These are phyloP conservation scores for Aureobasidium subglaciale DNA, from an alignment of 2,329 filamentous ascomycete genomes.

Conservation along the genomic window DNA sequence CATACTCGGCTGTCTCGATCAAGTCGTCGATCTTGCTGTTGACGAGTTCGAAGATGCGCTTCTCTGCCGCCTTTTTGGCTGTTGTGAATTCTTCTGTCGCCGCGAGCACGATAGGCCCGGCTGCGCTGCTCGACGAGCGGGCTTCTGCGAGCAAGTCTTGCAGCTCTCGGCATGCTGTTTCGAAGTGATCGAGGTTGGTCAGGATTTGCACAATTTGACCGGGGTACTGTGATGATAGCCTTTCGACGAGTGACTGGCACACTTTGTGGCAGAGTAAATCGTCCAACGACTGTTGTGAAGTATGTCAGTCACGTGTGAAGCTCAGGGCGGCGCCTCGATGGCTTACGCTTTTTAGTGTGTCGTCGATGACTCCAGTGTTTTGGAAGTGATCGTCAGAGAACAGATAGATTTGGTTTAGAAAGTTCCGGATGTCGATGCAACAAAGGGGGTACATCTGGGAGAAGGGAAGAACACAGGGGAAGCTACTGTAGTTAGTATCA, in stretches of 20 bases:
- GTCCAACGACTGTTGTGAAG: constrained; percentile 65
- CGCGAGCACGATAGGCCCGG: constrained; percentile 68
- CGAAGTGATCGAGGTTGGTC: constrained; percentile 96
- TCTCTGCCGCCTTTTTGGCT: constrained; percentile 93
- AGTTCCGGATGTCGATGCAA: constrained; percentile 96
- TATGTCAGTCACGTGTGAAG: neutral
- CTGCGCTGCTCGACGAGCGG: constrained; percentile 71
- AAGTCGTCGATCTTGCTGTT: constrained; percentile 98
- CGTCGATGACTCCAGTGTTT: constrained; percentile 81
- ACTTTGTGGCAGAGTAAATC: constrained; percentile 90
- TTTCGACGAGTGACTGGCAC: constrained; percentile 80
- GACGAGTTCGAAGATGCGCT: constrained; percentile 95
- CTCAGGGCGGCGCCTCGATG: neutral
- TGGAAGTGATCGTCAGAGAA: constrained; percentile 96
- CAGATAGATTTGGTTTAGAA: constrained; percentile 96
- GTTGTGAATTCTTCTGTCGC: constrained; percentile 81
- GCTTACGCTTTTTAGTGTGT: constrained; percentile 69
- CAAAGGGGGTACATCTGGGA: constrained; percentile 98
- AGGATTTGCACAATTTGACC: constrained; percentile 98
- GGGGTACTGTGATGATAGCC: constrained; percentile 84
- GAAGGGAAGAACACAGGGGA: constrained; percentile 93
- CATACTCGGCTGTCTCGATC: constrained; percentile 93
- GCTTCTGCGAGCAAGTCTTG: constrained; percentile 80
- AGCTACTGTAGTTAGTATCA: constrained; percentile 39
- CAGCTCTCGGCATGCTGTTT: constrained; percentile 82